Evolutionary conservation across 306 rosid genomes (phyloP).

Genomic region (peach (Prunus persica)): Prunus_persica_NCBIv2 NC_034013.1:9417001-9417500

Average conservation of each 20-base stretch:
- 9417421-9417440: slow-evolving; percentile 18
- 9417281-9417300: background rate
- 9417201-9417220: background rate
- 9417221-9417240: background rate
- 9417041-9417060: too few relatives aligned
- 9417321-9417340: slow-evolving; percentile 24
- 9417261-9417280: background rate
- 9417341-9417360: slow-evolving; percentile 34
- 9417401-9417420: slow-evolving; percentile 19
- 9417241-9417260: background rate
- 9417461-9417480: slow-evolving; percentile 26
- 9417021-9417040: too few relatives aligned
- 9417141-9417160: too few relatives aligned
- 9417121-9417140: background rate
- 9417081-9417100: background rate
- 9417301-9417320: background rate
- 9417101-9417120: background rate
- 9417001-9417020: too few relatives aligned
- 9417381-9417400: slow-evolving; percentile 47
- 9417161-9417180: background rate
- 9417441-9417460: slow-evolving; percentile 33
- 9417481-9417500: slow-evolving; percentile 6
- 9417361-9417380: slow-evolving; percentile 41
- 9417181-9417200: background rate
- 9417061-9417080: background rate